Conservation (phyloP, 208 protist genomes). For the Acanthamoeba sp. region DNA sequence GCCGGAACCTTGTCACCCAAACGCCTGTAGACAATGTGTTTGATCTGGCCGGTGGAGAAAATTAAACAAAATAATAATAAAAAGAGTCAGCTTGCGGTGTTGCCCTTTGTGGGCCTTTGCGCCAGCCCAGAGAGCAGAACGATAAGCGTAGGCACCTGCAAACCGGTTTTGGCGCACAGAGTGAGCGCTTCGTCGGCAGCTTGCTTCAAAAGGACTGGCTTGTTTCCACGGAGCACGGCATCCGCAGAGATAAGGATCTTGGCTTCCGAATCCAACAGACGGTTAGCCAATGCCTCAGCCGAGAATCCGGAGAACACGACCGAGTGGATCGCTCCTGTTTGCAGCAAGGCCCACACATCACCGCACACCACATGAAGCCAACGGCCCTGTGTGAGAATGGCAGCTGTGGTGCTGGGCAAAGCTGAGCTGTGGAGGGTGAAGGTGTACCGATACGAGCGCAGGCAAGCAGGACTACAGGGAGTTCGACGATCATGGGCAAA, state of each 20-base stretch:
- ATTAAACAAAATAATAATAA: constrained; percentile 1
- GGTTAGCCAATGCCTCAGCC: constrained; percentile 85
- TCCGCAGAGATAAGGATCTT: constrained; percentile 86
- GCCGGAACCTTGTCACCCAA: constrained; percentile 88
- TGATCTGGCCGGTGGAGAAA: background rate
- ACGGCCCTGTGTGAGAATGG: background rate
- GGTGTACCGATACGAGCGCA: constrained; percentile 81
- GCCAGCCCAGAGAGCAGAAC: background rate
- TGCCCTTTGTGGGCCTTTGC: no score
- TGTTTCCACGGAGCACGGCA: constrained; percentile 89
- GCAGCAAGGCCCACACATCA: background rate
- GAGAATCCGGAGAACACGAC: constrained; percentile 89
- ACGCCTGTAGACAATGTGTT: constrained; percentile 45
- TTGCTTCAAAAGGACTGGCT: constrained; percentile 93
- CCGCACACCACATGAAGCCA: background rate
- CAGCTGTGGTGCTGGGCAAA: background rate
- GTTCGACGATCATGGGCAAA: constrained; percentile 96
- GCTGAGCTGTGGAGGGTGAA: background rate
- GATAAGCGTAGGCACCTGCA: background rate
- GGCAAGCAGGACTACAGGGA: constrained; percentile 80
- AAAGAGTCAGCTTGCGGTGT: no score
- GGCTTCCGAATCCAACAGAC: constrained; percentile 88
- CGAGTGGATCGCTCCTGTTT: constrained; percentile 69
- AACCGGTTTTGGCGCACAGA: constrained; percentile 80
- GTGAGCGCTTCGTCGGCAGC: constrained; percentile 91